These are phyloP conservation scores for Lizonia empirigonia DNA, from an alignment of 2,329 filamentous ascomycete genomes.

Conservation along the genomic window DNA sequence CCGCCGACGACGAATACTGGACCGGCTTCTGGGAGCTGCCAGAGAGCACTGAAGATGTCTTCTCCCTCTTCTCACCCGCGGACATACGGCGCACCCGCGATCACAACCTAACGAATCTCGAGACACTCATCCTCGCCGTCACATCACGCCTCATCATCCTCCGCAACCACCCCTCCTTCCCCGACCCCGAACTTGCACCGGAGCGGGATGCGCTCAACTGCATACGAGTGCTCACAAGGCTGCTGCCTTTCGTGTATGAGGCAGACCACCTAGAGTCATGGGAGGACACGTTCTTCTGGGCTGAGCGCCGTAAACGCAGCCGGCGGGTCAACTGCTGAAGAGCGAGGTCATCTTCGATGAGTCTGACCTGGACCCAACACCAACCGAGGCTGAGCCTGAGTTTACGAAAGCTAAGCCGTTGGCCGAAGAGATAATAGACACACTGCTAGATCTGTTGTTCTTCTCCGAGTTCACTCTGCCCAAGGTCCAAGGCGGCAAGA, in stretches of 20 bases:
- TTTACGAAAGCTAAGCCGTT: constrained; percentile 85
- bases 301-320: constrained; percentile 67
- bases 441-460: constrained; percentile 86
- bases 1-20: constrained; percentile 91
- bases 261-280: constrained; percentile 79
- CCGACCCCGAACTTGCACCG: constrained; percentile 79
- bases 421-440: constrained; percentile 91
- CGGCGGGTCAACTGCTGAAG: constrained; percentile 53
- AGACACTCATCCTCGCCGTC: constrained; percentile 83
- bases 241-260: constrained; percentile 92
- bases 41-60: constrained; percentile 93
- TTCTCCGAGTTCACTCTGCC: constrained; percentile 89
- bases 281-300: constrained; percentile 96
- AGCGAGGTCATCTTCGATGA: constrained; percentile 85
- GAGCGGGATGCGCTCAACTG: constrained; percentile 94
- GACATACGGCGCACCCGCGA: constrained; percentile 85
- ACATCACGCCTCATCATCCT: constrained; percentile 82
- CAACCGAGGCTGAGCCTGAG: constrained; percentile 59
- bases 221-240: constrained; percentile 83
- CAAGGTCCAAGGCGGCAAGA: constrained; percentile 69
- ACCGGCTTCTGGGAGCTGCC: constrained; percentile 96
- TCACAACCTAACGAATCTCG: constrained; percentile 81
- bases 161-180: constrained; percentile 88
- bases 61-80: constrained; percentile 86
- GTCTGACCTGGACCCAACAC: constrained; percentile 59